A percentile compares a stretch with the other conserved stretches of the same genome.
Conservation (phyloP, 176 grass and related monocot species). For the Coix lacrymajobi region DNA sequence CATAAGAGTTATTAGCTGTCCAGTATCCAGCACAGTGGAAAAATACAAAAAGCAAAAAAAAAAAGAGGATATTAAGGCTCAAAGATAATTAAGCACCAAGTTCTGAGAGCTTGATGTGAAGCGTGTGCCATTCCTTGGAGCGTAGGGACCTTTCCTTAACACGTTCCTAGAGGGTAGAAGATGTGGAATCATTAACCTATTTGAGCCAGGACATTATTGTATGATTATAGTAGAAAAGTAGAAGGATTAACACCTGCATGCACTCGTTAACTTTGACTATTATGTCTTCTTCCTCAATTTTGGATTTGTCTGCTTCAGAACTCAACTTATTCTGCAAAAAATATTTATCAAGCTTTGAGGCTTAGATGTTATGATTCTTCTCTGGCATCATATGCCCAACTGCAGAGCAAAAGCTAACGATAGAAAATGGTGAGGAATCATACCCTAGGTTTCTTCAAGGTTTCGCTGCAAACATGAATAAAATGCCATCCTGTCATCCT, state of each 20-base stretch:
- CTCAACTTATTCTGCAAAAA: slow-evolving; percentile 68
- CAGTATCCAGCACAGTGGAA: background rate
- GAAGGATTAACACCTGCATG: slow-evolving; percentile 56
- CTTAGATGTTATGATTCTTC: slow-evolving; percentile 14
- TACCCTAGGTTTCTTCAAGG: slow-evolving; percentile 90
- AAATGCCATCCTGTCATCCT: slow-evolving; percentile 89
- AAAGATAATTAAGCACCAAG: slow-evolving; percentile 37
- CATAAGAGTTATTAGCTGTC: slow-evolving; percentile 4
- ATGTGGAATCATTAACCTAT: slow-evolving; percentile 3
- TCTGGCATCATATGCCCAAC: slow-evolving; percentile 5
- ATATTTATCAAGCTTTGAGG: slow-evolving; percentile 15
- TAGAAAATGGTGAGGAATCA: slow-evolving; percentile 4
- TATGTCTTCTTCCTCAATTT: slow-evolving; percentile 78
- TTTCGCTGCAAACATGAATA: slow-evolving; percentile 82
- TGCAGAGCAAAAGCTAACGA: background rate
- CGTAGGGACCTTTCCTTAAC: slow-evolving; percentile 61
- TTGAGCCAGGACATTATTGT: background rate
- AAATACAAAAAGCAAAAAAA: background rate
- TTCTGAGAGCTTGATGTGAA: slow-evolving; percentile 55
- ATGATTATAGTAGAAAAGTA: background rate
- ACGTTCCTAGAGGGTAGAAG: slow-evolving; percentile 53
- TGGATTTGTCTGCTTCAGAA: slow-evolving; percentile 62
- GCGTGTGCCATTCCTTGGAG: slow-evolving; percentile 50
- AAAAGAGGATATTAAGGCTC: background rate
- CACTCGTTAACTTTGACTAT: slow-evolving; percentile 81